phyloP scores from a whole-genome alignment of 2,329 filamentous ascomycete species.

The Sclerotinia trifoliorum region DNA sequence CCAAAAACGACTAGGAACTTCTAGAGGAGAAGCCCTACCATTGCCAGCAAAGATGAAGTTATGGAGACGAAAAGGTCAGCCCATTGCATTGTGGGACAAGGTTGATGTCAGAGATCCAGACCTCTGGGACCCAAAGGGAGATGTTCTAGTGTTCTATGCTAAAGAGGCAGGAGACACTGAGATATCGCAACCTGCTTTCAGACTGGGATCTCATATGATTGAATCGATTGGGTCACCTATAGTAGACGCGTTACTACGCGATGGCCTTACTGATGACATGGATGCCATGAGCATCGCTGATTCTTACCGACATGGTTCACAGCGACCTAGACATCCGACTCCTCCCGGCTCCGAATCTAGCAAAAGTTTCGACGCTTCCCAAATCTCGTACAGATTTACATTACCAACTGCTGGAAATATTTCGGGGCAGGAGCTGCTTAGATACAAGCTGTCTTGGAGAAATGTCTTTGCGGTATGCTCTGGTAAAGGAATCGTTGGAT shows the following conservation, averaged over 20 bases:
- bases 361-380: slow-evolving; percentile 31
- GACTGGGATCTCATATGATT: slow-evolving; percentile 57
- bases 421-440: slow-evolving; percentile 49
- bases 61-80: slow-evolving; percentile 7
- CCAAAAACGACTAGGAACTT: neutral
- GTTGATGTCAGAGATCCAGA: slow-evolving; percentile 16
- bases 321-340: neutral
- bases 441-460: slow-evolving; percentile 64
- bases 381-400: slow-evolving; percentile 61
- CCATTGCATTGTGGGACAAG: slow-evolving; percentile 3
- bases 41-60: neutral
- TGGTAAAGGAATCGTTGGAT: slow-evolving; percentile 62
- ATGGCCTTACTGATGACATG: slow-evolving; percentile 54
- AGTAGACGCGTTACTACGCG: slow-evolving; percentile 53
- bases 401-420: slow-evolving; percentile 57
- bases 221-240: slow-evolving; percentile 56
- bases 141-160: slow-evolving; percentile 57
- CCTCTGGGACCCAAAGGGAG: slow-evolving; percentile 57
- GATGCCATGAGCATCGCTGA: slow-evolving; percentile 34
- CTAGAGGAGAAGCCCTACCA: slow-evolving; percentile 3
- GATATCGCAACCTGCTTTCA: slow-evolving; percentile 53
- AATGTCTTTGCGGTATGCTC: slow-evolving; percentile 68
- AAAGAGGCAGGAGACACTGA: slow-evolving; percentile 42
- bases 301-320: neutral
- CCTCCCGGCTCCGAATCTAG: slow-evolving; percentile 17